Evolutionary conservation across 2,329 filamentous ascomycete genomes (phyloP), one percentile per base, ranked within the genome.

Genomic region (Penicillium sp.): DNA sequence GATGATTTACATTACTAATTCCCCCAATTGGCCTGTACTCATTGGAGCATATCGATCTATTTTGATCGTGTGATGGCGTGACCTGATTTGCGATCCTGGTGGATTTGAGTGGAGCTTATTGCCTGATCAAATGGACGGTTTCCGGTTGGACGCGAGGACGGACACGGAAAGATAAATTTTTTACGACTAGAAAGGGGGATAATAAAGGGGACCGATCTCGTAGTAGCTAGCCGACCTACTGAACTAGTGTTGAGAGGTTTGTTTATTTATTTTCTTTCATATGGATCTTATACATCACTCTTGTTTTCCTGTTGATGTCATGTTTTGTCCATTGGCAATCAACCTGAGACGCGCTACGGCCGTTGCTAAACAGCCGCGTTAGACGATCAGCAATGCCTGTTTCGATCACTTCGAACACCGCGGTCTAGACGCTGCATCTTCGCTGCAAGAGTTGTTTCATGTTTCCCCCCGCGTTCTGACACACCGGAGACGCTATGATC

Each of bases 51-150:
- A 51, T 41, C 22, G 33, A 53, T 55, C 52, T 9, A 35, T 25
- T 45, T 12, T n/a, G 14, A 23, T 55, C 57, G 58, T 41, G 50
- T 63, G 60, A 61, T 60, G 47, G 45, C 40, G 49, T 63, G 60
- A 59, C 55, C 33, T 62, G 60, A 63, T 56, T 20, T 18, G 27
- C n/a, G 37, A 26, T 37, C 18, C 23, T 45, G 53, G 45, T 33
- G 18, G 20, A 43, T 18, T 58, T 31, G 44, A 35, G 31, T 29
- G 26, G 18, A 47, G 20, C 12, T 25, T 6, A 59, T 63, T 55
- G 61, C 48, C 56, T 62, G 60, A 64, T 61, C 27, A 31, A 49
- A 14, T 9, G 40, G 47, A 12, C 6, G 27, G 22, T 11, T 43
- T 53, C 46, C 45, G 48, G 52, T 57, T 55, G 49, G 45, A 51